Evolutionary conservation across 2,329 filamentous ascomycete species (phyloP).

Genomic region (Tolypocladium amazonense): DNA sequence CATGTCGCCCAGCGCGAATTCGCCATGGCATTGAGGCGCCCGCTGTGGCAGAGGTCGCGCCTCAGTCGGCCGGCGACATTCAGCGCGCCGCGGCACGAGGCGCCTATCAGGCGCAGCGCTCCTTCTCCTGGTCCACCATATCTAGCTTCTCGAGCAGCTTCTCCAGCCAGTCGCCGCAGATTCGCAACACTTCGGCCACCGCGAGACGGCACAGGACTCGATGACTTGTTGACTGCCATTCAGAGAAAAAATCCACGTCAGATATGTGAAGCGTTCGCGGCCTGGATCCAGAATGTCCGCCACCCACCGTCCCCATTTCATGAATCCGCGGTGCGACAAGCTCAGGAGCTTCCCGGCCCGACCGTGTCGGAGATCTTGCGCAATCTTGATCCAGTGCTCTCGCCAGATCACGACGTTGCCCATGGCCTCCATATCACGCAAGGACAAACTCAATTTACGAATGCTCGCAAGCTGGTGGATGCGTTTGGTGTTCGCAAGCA

Average conservation of each 20-base stretch:
- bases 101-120: constrained; percentile 11
- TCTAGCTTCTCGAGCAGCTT: constrained; percentile 11
- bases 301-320: constrained; percentile 8
- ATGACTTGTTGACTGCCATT: constrained; percentile 19
- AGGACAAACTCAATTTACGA: constrained; percentile 29
- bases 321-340: constrained; percentile 16
- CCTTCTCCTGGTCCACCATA: constrained; percentile 13
- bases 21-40: constrained; percentile 19
- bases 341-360: constrained; percentile 34
- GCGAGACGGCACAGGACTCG: constrained; percentile 9
- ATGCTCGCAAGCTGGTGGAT: constrained; percentile 26
- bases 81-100: constrained; percentile 11
- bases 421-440: constrained; percentile 26
- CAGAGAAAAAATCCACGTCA: constrained; percentile 14
- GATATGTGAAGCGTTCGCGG: constrained; percentile 14
- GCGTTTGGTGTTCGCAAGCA: constrained; percentile 32
- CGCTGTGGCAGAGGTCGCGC: constrained; percentile 12
- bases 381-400: constrained; percentile 45
- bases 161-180: constrained; percentile 1
- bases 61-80: constrained; percentile 8
- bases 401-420: constrained; percentile 37
- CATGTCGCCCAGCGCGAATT: neutral
- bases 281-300: constrained; percentile 14
- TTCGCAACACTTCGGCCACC: constrained; percentile 6
- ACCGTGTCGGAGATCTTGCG: constrained; percentile 55